Evolutionary conservation across 805 yeast genomes (phyloP).

Genomic region (Maudiozyma barnettii): DNA sequence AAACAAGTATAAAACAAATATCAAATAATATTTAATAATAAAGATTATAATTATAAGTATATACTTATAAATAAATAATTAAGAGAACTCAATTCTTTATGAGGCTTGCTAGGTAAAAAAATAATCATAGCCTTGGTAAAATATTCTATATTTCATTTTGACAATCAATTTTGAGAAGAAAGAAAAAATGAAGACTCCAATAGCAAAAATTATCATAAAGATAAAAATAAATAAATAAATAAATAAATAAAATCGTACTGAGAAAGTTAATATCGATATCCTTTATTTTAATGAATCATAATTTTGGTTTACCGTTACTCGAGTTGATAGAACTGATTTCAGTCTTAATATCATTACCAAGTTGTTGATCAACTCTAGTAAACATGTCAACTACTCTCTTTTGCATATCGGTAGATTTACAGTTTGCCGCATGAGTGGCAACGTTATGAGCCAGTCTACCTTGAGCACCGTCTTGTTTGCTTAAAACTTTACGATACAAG

Average conservation of each 20-base stretch:
- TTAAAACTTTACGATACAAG: conserved; percentile 65
- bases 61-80: conserved; percentile 1
- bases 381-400: conserved; percentile 73
- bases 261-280: background rate
- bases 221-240: background rate
- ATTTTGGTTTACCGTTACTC: conserved; percentile 3
- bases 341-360: conserved; percentile 58
- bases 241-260: no score
- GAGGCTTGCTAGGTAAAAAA: no score
- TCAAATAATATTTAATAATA: no score
- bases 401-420: conserved; percentile 59
- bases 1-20: background rate
- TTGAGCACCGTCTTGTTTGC: conserved; percentile 74
- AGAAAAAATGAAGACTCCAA: no score
- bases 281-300: background rate
- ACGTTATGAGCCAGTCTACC: conserved; percentile 74
- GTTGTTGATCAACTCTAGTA: conserved; percentile 55
- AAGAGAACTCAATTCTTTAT: no score
- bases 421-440: conserved; percentile 60
- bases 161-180: no score
- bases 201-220: background rate
- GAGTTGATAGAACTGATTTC: conserved; percentile 33
- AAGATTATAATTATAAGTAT: background rate
- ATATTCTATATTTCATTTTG: no score
- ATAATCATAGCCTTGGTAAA: no score